Conservation (phyloP, 768 basidiomycete genomes). For the Butyriboletus loyo region DNA sequence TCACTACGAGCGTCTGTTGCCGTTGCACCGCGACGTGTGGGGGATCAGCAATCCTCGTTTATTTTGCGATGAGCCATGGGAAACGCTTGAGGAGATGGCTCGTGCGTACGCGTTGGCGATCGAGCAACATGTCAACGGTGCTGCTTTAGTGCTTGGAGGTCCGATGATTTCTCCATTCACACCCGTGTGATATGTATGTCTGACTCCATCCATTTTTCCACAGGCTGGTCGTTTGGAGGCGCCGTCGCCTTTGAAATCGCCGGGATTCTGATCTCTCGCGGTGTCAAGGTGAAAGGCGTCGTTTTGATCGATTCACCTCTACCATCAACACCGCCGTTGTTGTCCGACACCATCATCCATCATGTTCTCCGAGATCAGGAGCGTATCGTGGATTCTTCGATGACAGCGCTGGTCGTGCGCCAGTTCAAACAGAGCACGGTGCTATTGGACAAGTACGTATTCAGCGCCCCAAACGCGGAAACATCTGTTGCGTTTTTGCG, state of each 20-base stretch:
- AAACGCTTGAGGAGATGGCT: slow-evolving; percentile 51
- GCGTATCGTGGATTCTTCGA: slow-evolving; percentile 27
- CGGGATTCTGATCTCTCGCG: slow-evolving; percentile 41
- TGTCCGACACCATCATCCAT: slow-evolving; percentile 54
- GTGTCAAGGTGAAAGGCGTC: slow-evolving; percentile 50
- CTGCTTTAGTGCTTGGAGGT: slow-evolving; percentile 57
- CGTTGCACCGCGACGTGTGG: slow-evolving; percentile 55
- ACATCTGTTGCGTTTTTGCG: slow-evolving; percentile 49
- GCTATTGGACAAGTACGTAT: slow-evolving; percentile 48
- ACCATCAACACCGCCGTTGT: slow-evolving; percentile 49
- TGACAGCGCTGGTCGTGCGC: slow-evolving; percentile 37
- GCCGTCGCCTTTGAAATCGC: slow-evolving; percentile 67
- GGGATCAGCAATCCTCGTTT: slow-evolving; percentile 59
- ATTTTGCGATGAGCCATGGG: slow-evolving; percentile 44
- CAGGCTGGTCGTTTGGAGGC: slow-evolving; percentile 81
- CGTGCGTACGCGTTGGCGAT: slow-evolving; percentile 45
- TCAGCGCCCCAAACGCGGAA: slow-evolving; percentile 24
- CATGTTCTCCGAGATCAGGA: slow-evolving; percentile 36
- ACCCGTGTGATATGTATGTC: neutral
- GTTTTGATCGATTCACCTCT: slow-evolving; percentile 66
- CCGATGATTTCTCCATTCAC: slow-evolving; percentile 10
- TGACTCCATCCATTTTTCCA: neutral
- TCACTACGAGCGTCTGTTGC: slow-evolving; percentile 46
- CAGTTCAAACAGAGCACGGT: slow-evolving; percentile 51
- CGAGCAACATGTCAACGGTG: slow-evolving; percentile 31